A percentile compares a stretch with the other conserved stretches of the same genome.
phyloP scores from a whole-genome alignment of 108 stramenopile genomes.

The Bacterosira constricta region DNA sequence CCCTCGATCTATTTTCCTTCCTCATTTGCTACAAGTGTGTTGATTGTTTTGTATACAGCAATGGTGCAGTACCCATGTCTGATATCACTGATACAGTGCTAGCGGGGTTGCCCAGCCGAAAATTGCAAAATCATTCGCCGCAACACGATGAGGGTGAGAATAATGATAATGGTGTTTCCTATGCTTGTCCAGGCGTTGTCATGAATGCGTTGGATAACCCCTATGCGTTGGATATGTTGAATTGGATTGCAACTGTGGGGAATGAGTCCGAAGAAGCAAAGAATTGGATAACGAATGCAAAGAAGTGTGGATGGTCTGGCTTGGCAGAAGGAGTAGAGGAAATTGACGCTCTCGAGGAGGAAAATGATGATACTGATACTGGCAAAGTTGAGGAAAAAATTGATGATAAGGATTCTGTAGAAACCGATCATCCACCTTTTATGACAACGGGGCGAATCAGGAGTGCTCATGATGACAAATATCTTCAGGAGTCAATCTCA shows the following conservation, averaged over 20 bases:
- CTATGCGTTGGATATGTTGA: slow-evolving; percentile 7
- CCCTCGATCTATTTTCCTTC: slow-evolving; percentile 3
- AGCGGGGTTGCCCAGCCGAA: background rate
- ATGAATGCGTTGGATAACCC: slow-evolving; percentile 1
- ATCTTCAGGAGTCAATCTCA: background rate
- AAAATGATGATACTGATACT: background rate
- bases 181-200: background rate
- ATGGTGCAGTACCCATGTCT: background rate
- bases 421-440: background rate
- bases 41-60: background rate
- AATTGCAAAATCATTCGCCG: background rate
- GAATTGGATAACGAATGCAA: slow-evolving; percentile 6
- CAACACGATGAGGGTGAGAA: background rate
- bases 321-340: background rate
- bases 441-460: background rate
- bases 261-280: background rate
- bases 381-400: background rate
- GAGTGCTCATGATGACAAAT: background rate
- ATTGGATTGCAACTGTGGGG: background rate
- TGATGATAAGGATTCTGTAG: background rate
- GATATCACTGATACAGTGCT: background rate
- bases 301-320: slow-evolving; percentile 9
- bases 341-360: background rate
- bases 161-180: background rate
- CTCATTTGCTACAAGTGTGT: slow-evolving; percentile 13